These are phyloP conservation scores for Mortierella claussenii DNA, from an alignment of 192 early-diverging fungal species.

Conservation along the genomic window DNA sequence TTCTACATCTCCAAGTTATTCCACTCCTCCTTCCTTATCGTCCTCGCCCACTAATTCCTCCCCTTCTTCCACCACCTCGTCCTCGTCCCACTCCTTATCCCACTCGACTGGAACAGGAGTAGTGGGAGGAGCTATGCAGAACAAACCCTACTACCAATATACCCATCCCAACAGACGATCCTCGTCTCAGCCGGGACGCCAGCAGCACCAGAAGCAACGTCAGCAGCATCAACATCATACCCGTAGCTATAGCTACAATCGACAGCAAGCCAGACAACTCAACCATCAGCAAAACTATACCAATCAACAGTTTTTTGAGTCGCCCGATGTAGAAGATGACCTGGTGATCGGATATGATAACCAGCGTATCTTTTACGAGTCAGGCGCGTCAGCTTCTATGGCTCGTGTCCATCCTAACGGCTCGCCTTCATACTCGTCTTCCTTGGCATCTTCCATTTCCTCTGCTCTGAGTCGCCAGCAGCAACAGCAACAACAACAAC, in stretches of 20 bases:
- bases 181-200: not conserved
- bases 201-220: constrained; percentile 18
- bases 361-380: constrained; percentile 24
- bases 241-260: constrained; percentile 13
- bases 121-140: too few relatives aligned
- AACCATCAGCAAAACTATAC: constrained; percentile 15
- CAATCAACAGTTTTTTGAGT: constrained; percentile 21
- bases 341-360: constrained; percentile 36
- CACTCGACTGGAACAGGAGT: too few relatives aligned
- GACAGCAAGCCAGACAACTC: constrained; percentile 27
- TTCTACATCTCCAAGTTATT: constrained; percentile 23
- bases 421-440: constrained; percentile 21
- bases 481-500: constrained; percentile 6
- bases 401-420: constrained; percentile 32
- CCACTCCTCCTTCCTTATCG: constrained; percentile 43
- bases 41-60: constrained; percentile 48
- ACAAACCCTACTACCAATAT: constrained; percentile 19
- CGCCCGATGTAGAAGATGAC: constrained; percentile 26
- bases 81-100: constrained; percentile 7
- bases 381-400: constrained; percentile 24
- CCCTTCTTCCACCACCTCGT: constrained; percentile 39
- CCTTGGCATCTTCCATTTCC: not conserved
- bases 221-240: constrained; percentile 9
- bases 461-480: constrained; percentile 17
- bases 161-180: constrained; percentile 4